Evolutionary conservation across 495 filamentous ascomycete genomes (phyloP), one percentile per base, ranked within the genome.

Genomic region (Elaphomyces granulatus): DNA sequence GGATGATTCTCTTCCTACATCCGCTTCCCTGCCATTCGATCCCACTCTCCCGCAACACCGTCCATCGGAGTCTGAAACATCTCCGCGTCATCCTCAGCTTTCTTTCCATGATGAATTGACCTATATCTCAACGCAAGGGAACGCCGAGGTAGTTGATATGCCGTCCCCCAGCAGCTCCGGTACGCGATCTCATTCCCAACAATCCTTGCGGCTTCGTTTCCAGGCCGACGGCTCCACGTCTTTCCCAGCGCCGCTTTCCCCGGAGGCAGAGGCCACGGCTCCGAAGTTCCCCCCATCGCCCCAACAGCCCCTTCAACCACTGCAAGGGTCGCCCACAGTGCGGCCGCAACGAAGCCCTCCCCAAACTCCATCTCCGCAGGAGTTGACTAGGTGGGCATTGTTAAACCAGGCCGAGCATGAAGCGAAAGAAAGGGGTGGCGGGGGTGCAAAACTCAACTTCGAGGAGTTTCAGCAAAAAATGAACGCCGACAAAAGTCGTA

Each of bases 391-490:
- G 10, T 68, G 63, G 56, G 58, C 61, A 9, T 55, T 59, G 37
- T 42, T 79, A n/a, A 73, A 82, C 41, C 48, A 65, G 16, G 68
- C 77, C 3, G 78, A 78, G 48, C 56, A 68, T 37, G 79, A 87
- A 54, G 74, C 78, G 8, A 70, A 64, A 41, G 59, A 68, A 36
- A 68, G 81, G n/a, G 82, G 82, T 15, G 81, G 81, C 8, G 79
- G 77, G 0, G 83, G 80, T 48, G 84, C 80, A 0, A 71, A 72
- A 46, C 57, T 92, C 15, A 78, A 58, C 47, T 83, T 75, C 36
- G 61, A 70, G 2, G 84, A 92, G 58, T 90, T 88, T 53, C 73
- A 80, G 43, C 55, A 60, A 18, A 74, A 80, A 30, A 83, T 87
- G 65, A 72, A 70, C 38, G 66, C 66, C 12, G 68, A 71, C 36